Base-by-base conservation (phyloP, 768 basidiomycete species). In the Rhizopogon roseolus region DNA sequence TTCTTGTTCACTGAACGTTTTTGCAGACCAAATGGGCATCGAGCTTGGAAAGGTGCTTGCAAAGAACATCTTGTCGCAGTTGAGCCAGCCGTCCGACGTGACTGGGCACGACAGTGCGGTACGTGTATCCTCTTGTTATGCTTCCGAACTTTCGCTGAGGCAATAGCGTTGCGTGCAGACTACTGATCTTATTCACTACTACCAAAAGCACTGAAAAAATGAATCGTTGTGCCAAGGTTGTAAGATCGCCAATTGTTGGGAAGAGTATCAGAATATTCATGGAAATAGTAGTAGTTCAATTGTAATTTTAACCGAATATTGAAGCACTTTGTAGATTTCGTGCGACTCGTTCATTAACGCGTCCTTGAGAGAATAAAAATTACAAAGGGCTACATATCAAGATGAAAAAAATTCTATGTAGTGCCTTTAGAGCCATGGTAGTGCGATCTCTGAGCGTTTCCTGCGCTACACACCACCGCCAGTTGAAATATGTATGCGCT, bases 21-120 rank as follows among this genome's bases (percentile, higher is more conserved):
- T 48, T 55, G 14, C 63, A 92, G 93, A 98, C 71, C 97, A 98
- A 85, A 97, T 98, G 95, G 97, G 97, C 68, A 95, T 98, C 60
- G 96, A 98, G 71, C 87, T 98, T 52, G 95, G 95, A 54, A 98
- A 98, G 70, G 90, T 95, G 5, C 82, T 99, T 41, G 97, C 97
- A 1, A 98, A 98, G 84, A 88, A 88, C 62, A 98, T 99, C 63
- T 79, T 98, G 49, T 80, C 84, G 2, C 94, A 97, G 71, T 85
- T 98, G 42, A 83, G 75, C n/a, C 81, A 78, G 54, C 85, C 91
- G 8, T 79, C 75, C 25, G 86, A 93, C 60, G 91, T 94, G 57
- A 79, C 74, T 54, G 90, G 89, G 5, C 97, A 98, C 64, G 97
- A 98, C 66, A 86, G 85, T 63, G 97, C 94, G 60, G 78, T 78